These are phyloP conservation scores for Amylocystis lapponica DNA, from an alignment of 768 basidiomycete species.

Conservation along the genomic window DNA sequence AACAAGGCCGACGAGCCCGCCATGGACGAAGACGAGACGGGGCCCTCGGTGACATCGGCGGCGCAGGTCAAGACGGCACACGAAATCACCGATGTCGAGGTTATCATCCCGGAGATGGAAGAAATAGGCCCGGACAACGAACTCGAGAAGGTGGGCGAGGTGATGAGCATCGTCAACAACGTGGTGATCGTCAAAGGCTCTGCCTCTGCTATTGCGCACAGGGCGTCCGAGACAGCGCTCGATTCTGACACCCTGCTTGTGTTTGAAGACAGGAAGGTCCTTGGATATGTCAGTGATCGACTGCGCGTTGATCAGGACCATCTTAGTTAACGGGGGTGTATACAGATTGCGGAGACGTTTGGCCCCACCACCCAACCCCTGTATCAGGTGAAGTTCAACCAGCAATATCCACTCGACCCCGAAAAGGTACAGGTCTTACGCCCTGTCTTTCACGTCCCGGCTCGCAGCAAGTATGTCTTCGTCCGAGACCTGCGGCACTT, in stretches of 20 bases:
- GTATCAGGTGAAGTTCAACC: slow-evolving; percentile 82
- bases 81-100: slow-evolving; percentile 43
- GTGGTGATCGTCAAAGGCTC: slow-evolving; percentile 70
- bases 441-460: slow-evolving; percentile 78
- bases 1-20: slow-evolving; percentile 19
- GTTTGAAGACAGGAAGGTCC: slow-evolving; percentile 81
- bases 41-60: slow-evolving; percentile 31
- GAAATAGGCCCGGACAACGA: slow-evolving; percentile 58
- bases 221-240: slow-evolving; percentile 57
- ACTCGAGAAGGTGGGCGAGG: slow-evolving; percentile 72
- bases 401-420: slow-evolving; percentile 54
- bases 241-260: slow-evolving; percentile 90
- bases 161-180: slow-evolving; percentile 68
- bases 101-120: slow-evolving; percentile 57
- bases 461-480: slow-evolving; percentile 80
- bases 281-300: slow-evolving; percentile 51
- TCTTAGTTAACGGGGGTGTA: slow-evolving; percentile 3
- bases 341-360: slow-evolving; percentile 89
- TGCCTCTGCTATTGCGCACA: slow-evolving; percentile 34
- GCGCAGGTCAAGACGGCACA: slow-evolving; percentile 62
- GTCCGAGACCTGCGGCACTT: slow-evolving; percentile 59
- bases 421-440: slow-evolving; percentile 49
- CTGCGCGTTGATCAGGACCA: neutral
- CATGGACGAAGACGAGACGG: slow-evolving; percentile 49
- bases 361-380: slow-evolving; percentile 88